Base-by-base conservation (phyloP, 805 yeast species). In the Saccharomycopsis guyanensis region DNA sequence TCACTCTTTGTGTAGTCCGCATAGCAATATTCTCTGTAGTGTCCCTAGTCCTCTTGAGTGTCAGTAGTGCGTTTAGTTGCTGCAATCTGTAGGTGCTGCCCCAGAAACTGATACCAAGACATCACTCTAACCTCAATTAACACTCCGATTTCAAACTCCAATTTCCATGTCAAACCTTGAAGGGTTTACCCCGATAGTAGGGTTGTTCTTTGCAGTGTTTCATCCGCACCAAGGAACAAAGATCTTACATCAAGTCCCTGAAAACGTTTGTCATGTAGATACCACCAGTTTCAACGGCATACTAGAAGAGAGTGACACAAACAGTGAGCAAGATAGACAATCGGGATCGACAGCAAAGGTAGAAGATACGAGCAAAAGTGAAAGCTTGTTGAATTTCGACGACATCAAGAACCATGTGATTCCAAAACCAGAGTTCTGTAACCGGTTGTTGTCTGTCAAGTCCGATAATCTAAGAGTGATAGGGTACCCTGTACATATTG, bases 211-310 rank as follows among this genome's bases (percentile, higher is more conserved):
- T 62, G 80, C 96, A 0, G 86, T 86, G 0, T 93, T 93, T 64
- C 97, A 93, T 57, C 97, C 97, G 0, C 85, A 93, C 0, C 95
- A 88, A 57, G 98, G 98, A 1, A 82, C 97, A 0, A 87, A 88
- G 63, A 89, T 91, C 4, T 74, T 85, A 3, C 85, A 84, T 57
- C 96, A 93, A 60, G 94, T 87, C 0, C 98, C 98, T 1, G 53
- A 49, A 16, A 23, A 40, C n/a, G n/a, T 48, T 10, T 40, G 49
- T n/a, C 38, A 40, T 19, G 39, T 38, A 6, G 42, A 42, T 20
- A 34, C 10, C 37, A 2, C 77, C 80, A 34, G 86, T 87, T 4
- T 70, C 84, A 3, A 75, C 80, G 22, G 70, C 69, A n/a, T n/a
- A n/a, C n/a, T n/a, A n/a, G n/a, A n/a, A n/a, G 4, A 70, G 70